These are phyloP conservation scores for Prunus yedoensis DNA, from an alignment of 331 rosid species.

Conservation along the genomic window DNA sequence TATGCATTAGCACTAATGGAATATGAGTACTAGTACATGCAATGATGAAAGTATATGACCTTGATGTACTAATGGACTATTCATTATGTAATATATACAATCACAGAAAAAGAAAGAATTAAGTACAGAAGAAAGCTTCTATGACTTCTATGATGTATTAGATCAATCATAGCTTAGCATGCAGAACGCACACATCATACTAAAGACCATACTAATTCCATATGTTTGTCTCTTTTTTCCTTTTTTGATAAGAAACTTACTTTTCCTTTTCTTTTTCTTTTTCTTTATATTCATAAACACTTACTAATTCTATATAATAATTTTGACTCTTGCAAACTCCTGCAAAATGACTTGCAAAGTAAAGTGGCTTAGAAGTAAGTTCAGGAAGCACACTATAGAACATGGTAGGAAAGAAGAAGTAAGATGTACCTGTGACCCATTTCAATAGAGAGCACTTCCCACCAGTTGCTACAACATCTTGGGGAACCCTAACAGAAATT, in stretches of 20 bases:
- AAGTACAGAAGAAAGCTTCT: not conserved
- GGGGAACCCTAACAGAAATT: conserved; percentile 70
- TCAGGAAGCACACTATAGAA: not conserved
- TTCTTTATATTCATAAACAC: not conserved
- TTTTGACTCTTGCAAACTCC: not conserved
- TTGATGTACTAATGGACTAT: not conserved
- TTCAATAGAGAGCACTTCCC: conserved; percentile 72
- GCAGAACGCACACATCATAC: not conserved
- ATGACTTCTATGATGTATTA: not conserved
- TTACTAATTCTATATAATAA: not conserved
- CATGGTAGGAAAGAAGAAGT: not conserved
- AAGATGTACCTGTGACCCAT: conserved; percentile 76
- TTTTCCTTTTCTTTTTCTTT: not conserved
- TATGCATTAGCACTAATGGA: not conserved
- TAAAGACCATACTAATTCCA: not conserved
- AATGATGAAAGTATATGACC: not conserved
- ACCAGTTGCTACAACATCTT: conserved; percentile 89
- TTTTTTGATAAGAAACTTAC: not conserved
- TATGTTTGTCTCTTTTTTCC: not conserved
- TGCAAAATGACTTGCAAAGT: not conserved
- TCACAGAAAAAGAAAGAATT: not conserved
- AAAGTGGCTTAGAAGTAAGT: not conserved
- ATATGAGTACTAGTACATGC: not conserved
- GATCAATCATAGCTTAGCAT: not conserved
- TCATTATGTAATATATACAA: not conserved